A percentile compares a stretch with the other conserved stretches of the same genome.
Conservation (phyloP, 371 early-diverging fungal species). For the Saksenaea vasiformis region DNA sequence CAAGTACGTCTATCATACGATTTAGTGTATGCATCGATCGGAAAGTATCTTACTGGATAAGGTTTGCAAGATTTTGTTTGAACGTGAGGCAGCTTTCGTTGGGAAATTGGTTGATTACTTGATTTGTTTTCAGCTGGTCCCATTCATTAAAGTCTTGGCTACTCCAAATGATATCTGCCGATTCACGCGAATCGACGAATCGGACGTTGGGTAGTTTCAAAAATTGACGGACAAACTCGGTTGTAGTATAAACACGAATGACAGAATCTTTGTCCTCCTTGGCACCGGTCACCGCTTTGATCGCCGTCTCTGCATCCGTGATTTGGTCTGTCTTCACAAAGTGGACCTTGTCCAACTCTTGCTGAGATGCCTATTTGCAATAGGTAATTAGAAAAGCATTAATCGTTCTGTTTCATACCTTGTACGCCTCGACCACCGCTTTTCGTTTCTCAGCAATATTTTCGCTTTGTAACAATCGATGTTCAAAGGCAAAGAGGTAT, state of each 20-base stretch:
- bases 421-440: slow-evolving; percentile 36
- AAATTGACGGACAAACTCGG: slow-evolving; percentile 53
- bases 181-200: slow-evolving; percentile 40
- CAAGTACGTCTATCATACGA: slow-evolving; percentile 31
- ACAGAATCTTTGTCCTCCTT: slow-evolving; percentile 9
- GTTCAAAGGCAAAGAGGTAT: slow-evolving; percentile 50
- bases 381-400: background rate
- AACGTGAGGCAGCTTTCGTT: slow-evolving; percentile 56
- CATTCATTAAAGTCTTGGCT: slow-evolving; percentile 53
- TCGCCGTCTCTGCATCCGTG: slow-evolving; percentile 6
- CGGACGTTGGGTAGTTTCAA: slow-evolving; percentile 50
- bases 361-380: background rate
- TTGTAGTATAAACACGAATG: slow-evolving; percentile 42
- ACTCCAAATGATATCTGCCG: slow-evolving; percentile 59
- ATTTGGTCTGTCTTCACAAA: background rate
- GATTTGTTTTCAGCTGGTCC: slow-evolving; percentile 47
- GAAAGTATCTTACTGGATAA: slow-evolving; percentile 41
- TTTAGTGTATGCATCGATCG: background rate
- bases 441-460: slow-evolving; percentile 15
- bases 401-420: slow-evolving; percentile 11
- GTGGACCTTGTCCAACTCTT: background rate
- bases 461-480: slow-evolving; percentile 32
- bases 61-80: slow-evolving; percentile 51
- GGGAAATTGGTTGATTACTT: slow-evolving; percentile 55
- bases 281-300: slow-evolving; percentile 13